phyloP scores from a whole-genome alignment of 495 filamentous ascomycete genomes.

The Hyphodiscus hymeniophilus region DNA sequence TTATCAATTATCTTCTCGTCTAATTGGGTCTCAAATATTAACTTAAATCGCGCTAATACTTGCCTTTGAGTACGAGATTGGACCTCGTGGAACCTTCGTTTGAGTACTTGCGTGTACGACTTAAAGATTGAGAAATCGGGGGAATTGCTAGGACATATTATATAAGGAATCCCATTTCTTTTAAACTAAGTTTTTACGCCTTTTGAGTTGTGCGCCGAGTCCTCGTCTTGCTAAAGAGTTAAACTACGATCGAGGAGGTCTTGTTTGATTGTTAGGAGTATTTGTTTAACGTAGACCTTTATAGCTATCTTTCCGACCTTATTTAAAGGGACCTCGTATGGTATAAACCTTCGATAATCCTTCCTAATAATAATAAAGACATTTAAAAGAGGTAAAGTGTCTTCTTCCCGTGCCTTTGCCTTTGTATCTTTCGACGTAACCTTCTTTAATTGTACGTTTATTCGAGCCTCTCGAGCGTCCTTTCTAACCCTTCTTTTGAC shows the following conservation, averaged over 20 bases:
- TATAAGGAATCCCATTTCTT: background rate
- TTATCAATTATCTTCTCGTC: background rate
- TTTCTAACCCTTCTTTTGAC: no score
- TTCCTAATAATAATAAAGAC: conserved; percentile 7
- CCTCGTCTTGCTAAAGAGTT: conserved; percentile 7
- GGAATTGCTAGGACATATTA: conserved; percentile 2
- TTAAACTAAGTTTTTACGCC: background rate
- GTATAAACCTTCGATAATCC: conserved; percentile 1
- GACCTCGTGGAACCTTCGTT: background rate
- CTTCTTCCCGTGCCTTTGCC: conserved; percentile 10
- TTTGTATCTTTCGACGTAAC: conserved; percentile 9
- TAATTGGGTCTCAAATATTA: background rate
- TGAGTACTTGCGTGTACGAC: background rate
- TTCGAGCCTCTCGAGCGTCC: background rate
- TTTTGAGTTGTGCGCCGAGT: background rate
- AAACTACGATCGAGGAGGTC: background rate
- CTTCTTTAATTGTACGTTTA: conserved; percentile 8
- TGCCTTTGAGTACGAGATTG: background rate
- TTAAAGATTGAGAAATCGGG: conserved; percentile 9
- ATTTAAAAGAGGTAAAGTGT: conserved; percentile 5
- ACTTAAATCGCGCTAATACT: background rate
- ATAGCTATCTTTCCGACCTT: conserved; percentile 8
- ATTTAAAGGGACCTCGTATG: conserved; percentile 4
- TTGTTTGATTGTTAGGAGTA: background rate
- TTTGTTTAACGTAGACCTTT: background rate